phyloP scores from a whole-genome alignment of 2,329 filamentous ascomycete genomes.

The Colletotrichum abscissum region DNA sequence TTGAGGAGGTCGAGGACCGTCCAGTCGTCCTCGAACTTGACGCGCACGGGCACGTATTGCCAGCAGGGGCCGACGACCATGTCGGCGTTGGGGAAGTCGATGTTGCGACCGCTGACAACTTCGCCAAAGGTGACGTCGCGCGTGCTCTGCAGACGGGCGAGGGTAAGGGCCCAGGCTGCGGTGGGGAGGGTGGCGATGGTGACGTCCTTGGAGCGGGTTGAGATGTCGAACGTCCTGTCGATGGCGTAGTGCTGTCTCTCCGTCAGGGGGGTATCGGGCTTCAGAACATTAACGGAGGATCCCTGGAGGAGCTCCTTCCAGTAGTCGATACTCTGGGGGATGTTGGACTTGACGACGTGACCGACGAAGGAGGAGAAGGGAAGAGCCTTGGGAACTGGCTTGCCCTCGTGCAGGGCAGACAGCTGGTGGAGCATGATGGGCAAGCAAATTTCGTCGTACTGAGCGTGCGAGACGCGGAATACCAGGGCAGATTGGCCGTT shows the following conservation, averaged over 20 bases:
- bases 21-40: constrained; percentile 63
- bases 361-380: constrained; percentile 60
- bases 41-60: constrained; percentile 74
- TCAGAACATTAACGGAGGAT: constrained; percentile 58
- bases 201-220: constrained; percentile 62
- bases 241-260: constrained; percentile 54
- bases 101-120: constrained; percentile 73
- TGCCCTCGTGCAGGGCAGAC: constrained; percentile 59
- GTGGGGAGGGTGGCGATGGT: constrained; percentile 75
- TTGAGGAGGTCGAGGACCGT: constrained; percentile 63
- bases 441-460: constrained; percentile 77
- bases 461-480: constrained; percentile 74
- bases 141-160: constrained; percentile 63
- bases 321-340: constrained; percentile 66
- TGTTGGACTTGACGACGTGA: constrained; percentile 51
- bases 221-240: constrained; percentile 56
- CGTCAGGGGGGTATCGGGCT: constrained; percentile 50
- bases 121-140: constrained; percentile 74
- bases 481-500: constrained; percentile 56
- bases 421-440: constrained; percentile 71
- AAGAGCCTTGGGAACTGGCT: constrained; percentile 44
- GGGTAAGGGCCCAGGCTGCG: constrained; percentile 72
- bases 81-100: constrained; percentile 65
- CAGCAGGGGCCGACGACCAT: constrained; percentile 73
- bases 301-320: constrained; percentile 69